Conservation (phyloP, 495 filamentous ascomycete species). For the Xylaria castorea region DNA sequence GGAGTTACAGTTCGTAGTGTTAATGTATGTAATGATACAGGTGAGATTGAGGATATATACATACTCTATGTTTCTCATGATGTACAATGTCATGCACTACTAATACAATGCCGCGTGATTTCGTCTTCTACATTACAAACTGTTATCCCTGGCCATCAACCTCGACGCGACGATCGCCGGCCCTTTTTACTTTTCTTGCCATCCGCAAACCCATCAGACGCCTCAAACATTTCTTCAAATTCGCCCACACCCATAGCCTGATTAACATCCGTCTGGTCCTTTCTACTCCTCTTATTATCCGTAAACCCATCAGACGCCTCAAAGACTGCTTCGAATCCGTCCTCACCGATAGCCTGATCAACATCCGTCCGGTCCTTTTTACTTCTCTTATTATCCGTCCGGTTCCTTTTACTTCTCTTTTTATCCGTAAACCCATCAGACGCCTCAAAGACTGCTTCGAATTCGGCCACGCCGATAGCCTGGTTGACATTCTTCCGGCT, state of each 20-base stretch:
- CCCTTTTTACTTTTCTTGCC: neutral
- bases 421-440: neutral
- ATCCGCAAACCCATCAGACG: neutral
- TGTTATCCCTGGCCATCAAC: neutral
- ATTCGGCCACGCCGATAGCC: neutral
- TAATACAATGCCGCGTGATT: neutral
- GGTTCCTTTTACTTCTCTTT: neutral
- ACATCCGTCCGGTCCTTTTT: neutral
- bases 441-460: neutral
- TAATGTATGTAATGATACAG: neutral
- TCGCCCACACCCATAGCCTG: neutral
- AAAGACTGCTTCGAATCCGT: neutral
- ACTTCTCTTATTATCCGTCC: too few relatives aligned
- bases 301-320: neutral
- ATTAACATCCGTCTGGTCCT: neutral
- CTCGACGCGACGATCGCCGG: too few relatives aligned
- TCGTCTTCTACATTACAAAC: neutral
- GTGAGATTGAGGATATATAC: neutral
- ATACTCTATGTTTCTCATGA: neutral
- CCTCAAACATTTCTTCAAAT: neutral
- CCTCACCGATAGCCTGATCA: neutral
- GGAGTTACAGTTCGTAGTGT: neutral
- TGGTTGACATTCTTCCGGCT: neutral
- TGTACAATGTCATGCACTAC: constrained; percentile 8
- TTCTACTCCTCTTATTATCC: neutral